These are phyloP conservation scores for Oenanthe javanica DNA, from an alignment of 140 eudicot genomes.

Conservation along the genomic window DNA sequence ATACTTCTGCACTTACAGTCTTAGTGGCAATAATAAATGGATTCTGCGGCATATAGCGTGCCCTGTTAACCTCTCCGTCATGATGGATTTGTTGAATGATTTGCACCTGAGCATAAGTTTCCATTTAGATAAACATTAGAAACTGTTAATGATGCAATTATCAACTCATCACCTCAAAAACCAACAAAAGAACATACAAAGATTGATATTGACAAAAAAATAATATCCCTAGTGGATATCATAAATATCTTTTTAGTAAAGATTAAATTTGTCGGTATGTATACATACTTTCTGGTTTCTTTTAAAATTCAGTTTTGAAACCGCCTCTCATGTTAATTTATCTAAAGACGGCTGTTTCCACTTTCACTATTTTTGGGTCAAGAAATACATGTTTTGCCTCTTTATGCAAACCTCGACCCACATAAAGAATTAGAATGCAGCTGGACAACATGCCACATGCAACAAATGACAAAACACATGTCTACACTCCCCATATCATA, in stretches of 20 bases:
- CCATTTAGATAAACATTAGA: not conserved
- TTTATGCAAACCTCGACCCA: not conserved
- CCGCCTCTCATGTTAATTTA: not conserved
- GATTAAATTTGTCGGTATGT: not conserved
- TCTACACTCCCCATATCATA: too few species aligned
- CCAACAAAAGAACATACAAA: not conserved
- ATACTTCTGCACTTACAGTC: slow-evolving; percentile 93
- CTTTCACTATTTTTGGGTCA: not conserved
- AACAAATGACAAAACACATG: too few species aligned
- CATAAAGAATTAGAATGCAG: not conserved
- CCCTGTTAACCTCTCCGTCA: slow-evolving; percentile 95
- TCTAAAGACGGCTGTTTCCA: not conserved
- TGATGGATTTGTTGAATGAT: slow-evolving; percentile 92
- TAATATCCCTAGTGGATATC: too few species aligned
- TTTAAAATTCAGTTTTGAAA: not conserved
- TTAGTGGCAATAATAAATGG: slow-evolving; percentile 84
- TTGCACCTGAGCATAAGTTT: slow-evolving; percentile 61
- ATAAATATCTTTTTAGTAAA: not conserved
- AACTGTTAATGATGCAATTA: not conserved
- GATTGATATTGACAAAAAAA: not conserved
- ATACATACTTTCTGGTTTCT: too few species aligned
- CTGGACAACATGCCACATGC: too few species aligned
- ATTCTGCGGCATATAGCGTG: slow-evolving; percentile 97
- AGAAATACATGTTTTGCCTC: not conserved
- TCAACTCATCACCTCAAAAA: not conserved